A percentile compares a stretch with the other conserved stretches of the same genome.
phyloP scores from a whole-genome alignment of 2,329 filamentous ascomycete genomes.

The Alternaria triticimaculans region DNA sequence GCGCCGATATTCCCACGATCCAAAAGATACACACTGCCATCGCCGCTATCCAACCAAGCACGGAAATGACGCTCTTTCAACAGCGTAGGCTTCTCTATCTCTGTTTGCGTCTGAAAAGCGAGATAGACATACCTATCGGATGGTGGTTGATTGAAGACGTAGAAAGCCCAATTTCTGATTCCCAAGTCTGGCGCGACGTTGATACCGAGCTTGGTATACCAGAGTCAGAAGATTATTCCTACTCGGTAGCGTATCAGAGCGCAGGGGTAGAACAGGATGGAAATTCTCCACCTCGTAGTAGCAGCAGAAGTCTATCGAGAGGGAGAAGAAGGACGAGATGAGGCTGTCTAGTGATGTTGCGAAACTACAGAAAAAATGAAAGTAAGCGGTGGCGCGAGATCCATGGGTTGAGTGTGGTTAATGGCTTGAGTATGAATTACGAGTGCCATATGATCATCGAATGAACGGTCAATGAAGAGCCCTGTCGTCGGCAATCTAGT shows the following conservation, averaged over 20 bases:
- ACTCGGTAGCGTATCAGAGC: not conserved
- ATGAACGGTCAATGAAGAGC: not conserved
- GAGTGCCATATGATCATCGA: not conserved
- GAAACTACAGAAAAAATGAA: not conserved
- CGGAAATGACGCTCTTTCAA: not conserved
- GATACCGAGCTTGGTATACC: not conserved
- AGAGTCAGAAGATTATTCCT: not conserved
- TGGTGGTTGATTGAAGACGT: not conserved
- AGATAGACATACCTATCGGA: not conserved
- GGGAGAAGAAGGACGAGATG: not conserved
- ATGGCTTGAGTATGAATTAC: not conserved
- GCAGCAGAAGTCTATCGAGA: not conserved
- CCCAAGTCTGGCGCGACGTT: not conserved
- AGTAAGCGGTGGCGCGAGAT: not conserved
- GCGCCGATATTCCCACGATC: not conserved
- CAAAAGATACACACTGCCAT: not conserved
- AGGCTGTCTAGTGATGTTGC: not conserved
- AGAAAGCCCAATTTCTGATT: not conserved
- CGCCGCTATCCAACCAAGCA: not conserved
- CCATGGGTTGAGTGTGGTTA: not conserved
- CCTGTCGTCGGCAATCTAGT: rapidly evolving
- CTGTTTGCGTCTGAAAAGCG: not conserved
- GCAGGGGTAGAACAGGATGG: not conserved
- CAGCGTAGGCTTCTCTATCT: not conserved
- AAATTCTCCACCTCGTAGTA: not conserved